Evolutionary conservation across 1,139 yeast genomes (phyloP).

Genomic region (Yamadazyma buinensis): DNA sequence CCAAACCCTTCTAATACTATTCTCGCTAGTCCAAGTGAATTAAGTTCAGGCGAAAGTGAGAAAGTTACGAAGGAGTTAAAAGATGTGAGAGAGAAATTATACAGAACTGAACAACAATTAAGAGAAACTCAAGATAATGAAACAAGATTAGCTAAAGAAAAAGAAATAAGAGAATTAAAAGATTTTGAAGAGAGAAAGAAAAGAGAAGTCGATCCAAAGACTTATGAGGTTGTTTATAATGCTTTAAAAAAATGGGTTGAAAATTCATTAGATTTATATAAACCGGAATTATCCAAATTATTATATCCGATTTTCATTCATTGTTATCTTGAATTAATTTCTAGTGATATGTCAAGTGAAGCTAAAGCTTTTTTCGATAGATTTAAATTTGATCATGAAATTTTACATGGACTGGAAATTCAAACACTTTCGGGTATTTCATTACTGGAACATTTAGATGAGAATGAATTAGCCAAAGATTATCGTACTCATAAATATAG

Average conservation of each 20-base stretch:
- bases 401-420: conserved; percentile 77
- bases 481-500: conserved; percentile 73
- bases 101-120: conserved; percentile 35
- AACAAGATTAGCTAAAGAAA: conserved; percentile 35
- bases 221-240: conserved; percentile 73
- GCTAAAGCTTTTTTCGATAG: conserved; percentile 76
- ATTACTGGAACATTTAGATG: conserved; percentile 75
- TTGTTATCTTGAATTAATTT: conserved; percentile 73
- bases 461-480: conserved; percentile 75
- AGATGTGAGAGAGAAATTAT: conserved; percentile 38
- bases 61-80: conserved; percentile 33
- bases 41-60: conserved; percentile 25
- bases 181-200: conserved; percentile 38
- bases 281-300: conserved; percentile 79
- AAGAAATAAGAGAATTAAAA: conserved; percentile 38
- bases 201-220: conserved; percentile 58
- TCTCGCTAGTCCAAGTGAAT: conserved; percentile 37
- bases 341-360: conserved; percentile 53
- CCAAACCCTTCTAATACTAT: conserved; percentile 41
- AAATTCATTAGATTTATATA: conserved; percentile 84
- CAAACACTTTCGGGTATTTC: conserved; percentile 69
- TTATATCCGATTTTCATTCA: conserved; percentile 90
- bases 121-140: conserved; percentile 42
- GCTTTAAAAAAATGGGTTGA: conserved; percentile 87
- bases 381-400: conserved; percentile 67